Evolutionary conservation across 768 basidiomycete genomes (phyloP).

Genomic region (Saitozyma podzolica): DNA sequence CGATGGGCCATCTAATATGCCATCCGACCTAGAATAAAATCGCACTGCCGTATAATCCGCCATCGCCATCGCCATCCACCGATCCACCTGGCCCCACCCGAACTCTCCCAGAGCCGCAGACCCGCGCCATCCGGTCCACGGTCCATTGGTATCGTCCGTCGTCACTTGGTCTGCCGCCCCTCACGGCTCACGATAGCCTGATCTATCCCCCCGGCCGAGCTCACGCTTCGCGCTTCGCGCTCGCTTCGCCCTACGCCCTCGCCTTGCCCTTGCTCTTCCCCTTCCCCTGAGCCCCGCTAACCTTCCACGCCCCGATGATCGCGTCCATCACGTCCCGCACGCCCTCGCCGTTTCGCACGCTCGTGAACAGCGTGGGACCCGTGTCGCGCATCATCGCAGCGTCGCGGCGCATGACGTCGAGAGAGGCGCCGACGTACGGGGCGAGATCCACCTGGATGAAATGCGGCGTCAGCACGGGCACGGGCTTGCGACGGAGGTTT

Average conservation of each 20-base stretch:
- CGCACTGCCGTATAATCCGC: too few species aligned
- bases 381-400: slow-evolving; percentile 89
- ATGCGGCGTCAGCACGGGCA: slow-evolving; percentile 2
- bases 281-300: neutral
- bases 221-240: too few species aligned
- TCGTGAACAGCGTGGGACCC: slow-evolving; percentile 89
- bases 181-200: neutral
- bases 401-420: slow-evolving; percentile 92
- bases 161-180: neutral
- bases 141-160: neutral
- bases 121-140: too few species aligned
- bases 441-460: slow-evolving; percentile 80
- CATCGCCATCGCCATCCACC: too few species aligned
- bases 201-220: too few species aligned
- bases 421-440: slow-evolving; percentile 83
- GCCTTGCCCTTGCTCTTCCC: neutral
- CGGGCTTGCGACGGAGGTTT: too few species aligned
- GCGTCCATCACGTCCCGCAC: slow-evolving; percentile 79
- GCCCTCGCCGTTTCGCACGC: slow-evolving; percentile 73
- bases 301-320: slow-evolving; percentile 65
- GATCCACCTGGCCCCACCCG: too few species aligned
- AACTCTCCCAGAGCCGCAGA: too few species aligned
- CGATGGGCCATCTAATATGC: too few species aligned
- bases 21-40: too few species aligned
- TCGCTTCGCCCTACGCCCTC: too few species aligned